Evolutionary conservation across 345 rosid genomes (phyloP), one percentile per base, ranked within the genome.

Genomic region (Combretum micranthum): DNA sequence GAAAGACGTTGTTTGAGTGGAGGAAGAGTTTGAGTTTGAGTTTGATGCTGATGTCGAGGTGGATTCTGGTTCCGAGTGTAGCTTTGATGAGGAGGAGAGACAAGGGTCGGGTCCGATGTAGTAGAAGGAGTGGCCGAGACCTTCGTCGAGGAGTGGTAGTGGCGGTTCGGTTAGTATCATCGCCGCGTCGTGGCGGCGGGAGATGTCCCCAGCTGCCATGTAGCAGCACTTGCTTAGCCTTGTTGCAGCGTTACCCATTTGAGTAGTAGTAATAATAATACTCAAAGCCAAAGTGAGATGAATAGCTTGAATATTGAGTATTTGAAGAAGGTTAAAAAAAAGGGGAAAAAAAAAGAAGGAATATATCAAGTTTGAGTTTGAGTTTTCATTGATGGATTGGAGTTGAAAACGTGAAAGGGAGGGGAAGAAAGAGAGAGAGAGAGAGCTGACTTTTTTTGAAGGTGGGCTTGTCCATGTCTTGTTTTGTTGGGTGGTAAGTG

Each of bases 121-220:
- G 71, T 86, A 81, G 69, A 92, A 92, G 18, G 98, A 86, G 61
- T 88, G 96, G 5, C 98, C 98, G 1, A 80, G 71, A 10, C 80
- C 90, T 10, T 80, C 86, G 55, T 78, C 83, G 18, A 59, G n/a
- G n/a, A n/a, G n/a, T n/a, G n/a, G n/a, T n/a, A n/a, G 48, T 4
- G 62, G 54, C 0, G 65, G 67, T 53, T 72, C 77, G 14, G 76
- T 72, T 23, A 65, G 44, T 17, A 78, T 53, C 4, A 78, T 56
- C 59, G 79, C 61, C 42, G 72, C 69, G 44, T 84, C 92, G 53
- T 76, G 80, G 20, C 86, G 71, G 25, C 84, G 80, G 62, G 84
- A 81, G 56, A 75, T 65, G 6, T 84, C 89, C 15, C 83, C 87
- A 66, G 69, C 63, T 13, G 60, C 49, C 15, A 44, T 62, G 22